Evolutionary conservation across 768 basidiomycete genomes (phyloP), one percentile per base, ranked within the genome.

Genomic region (Termitomyces sp.): DNA sequence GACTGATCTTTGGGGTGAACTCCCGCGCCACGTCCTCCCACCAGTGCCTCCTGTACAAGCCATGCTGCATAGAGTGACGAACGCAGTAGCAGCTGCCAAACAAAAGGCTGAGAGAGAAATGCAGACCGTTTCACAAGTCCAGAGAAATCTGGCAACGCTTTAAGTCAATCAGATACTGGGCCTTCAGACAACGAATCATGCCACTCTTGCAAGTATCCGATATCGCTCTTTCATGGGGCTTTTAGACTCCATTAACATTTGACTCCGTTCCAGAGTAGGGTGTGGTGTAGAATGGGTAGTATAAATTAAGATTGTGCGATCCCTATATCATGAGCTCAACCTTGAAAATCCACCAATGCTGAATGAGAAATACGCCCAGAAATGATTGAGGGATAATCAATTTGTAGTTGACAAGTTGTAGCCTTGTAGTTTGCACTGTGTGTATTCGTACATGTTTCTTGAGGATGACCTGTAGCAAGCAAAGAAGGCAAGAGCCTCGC

Each of bases 1-100:
- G n/a, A n/a, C n/a, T n/a, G n/a, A n/a, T n/a, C n/a, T n/a, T 10
- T 58, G 59, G 62, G 62, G 59, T 24, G 54, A 63, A 1, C 51
- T 61, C 22, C 59, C 59, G 7, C 43, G 57, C 20, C 46, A 34
- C 34, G 59, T 54, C 14, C n/a, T 64, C 14, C 57, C 57, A 10
- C 49, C 53, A n/a, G 49, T n/a, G n/a, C n/a, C 47, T 24, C 54
- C 51, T 2, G 54, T 58, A 33, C 57, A 57, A 39, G 57, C 43
- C 22, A 57, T 60, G 58, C 30, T 60, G 24, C 44, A 63, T 27
- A 50, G 39, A 33, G 56, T 60, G 16, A 59, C 58, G 13, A 34
- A 46, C 10, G 53, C 59, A 1, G 39, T 47, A 36, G 56, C 40
- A n/a, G 26, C 42, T 13, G 58, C 56, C 3, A 55, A 50, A 33